Conservation (phyloP, 345 rosid genomes). For the Moricandia arvensis region DNA sequence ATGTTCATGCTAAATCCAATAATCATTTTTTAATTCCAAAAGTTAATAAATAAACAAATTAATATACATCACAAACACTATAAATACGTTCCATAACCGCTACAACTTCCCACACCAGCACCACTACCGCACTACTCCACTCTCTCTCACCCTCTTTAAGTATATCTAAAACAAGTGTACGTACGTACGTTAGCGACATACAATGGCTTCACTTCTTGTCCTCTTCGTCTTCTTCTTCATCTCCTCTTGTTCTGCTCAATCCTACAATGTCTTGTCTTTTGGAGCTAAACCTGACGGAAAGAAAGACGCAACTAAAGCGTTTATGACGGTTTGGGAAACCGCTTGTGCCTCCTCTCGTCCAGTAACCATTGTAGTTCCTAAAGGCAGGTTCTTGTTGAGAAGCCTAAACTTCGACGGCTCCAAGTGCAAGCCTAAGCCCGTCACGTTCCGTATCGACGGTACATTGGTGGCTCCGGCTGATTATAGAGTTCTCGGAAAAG, state of each 20-base stretch:
- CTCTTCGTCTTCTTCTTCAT: slow-evolving; percentile 10
- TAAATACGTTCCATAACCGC: slow-evolving; percentile 38
- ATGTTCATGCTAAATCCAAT: slow-evolving; percentile 33
- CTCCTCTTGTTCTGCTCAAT: slow-evolving; percentile 32
- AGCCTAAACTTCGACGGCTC: slow-evolving; percentile 50
- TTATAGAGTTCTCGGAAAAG: slow-evolving; percentile 42
- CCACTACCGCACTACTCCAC: slow-evolving; percentile 26
- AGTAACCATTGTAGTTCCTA: slow-evolving; percentile 53
- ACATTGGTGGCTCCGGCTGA: slow-evolving; percentile 68
- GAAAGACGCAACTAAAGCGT: slow-evolving; percentile 60
- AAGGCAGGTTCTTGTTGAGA: slow-evolving; percentile 47
- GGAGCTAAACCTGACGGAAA: slow-evolving; percentile 59
- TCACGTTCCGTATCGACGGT: slow-evolving; percentile 52
- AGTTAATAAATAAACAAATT: not conserved
- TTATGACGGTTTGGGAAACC: slow-evolving; percentile 50
- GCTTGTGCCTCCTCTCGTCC: slow-evolving; percentile 58
- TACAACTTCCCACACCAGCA: slow-evolving; percentile 35
- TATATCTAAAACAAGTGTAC: not conserved
- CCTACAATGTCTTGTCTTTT: slow-evolving; percentile 44
- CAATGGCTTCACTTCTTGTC: slow-evolving; percentile 35
- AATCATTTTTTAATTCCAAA: not conserved
- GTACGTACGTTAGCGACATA: not conserved
- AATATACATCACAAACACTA: slow-evolving; percentile 29
- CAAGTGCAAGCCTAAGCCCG: slow-evolving; percentile 54
- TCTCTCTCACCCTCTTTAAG: slow-evolving; percentile 3